Percentiles rank a stretch among this genome's conserved stretches.
These are phyloP conservation scores for Coemansia sp. DNA, from an alignment of 192 early-diverging fungal species.

Conservation along the genomic window DNA sequence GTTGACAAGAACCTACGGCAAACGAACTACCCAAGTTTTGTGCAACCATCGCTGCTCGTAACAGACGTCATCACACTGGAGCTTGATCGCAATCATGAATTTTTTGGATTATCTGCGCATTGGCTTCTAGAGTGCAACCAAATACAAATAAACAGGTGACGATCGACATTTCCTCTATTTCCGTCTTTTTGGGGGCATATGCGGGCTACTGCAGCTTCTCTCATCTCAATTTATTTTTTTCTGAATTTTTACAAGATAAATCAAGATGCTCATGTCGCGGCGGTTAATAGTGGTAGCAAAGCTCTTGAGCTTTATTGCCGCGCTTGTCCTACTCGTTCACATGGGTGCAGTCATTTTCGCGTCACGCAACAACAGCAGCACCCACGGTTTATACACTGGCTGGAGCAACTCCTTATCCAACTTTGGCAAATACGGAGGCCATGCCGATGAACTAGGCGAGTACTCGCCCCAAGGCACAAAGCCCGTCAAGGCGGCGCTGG, in stretches of 20 bases:
- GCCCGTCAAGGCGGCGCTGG: conserved; percentile 65
- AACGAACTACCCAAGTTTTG: no score
- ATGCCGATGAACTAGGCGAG: background rate
- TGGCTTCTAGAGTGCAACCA: background rate
- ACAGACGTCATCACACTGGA: no score
- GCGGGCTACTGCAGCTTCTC: background rate
- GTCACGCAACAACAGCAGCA: conserved; percentile 36
- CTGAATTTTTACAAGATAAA: background rate
- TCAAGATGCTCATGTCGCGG: conserved; percentile 36
- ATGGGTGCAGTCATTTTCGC: conserved; percentile 31
- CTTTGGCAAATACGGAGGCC: conserved; percentile 21
- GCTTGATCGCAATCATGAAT: background rate
- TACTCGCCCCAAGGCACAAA: conserved; percentile 19
- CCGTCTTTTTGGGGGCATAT: background rate
- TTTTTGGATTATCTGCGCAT: background rate
- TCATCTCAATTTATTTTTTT: background rate
- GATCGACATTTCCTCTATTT: background rate
- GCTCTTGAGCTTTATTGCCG: conserved; percentile 35
- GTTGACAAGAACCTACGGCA: no score
- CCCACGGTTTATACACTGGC: conserved; percentile 28
- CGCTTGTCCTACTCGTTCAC: conserved; percentile 37
- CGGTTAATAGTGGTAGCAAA: conserved; percentile 29
- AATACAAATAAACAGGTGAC: background rate
- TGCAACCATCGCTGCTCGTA: no score
- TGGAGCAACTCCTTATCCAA: conserved; percentile 31